These are phyloP conservation scores for Tetrahymena borealis DNA, from an alignment of 73 alveolate species.

Conservation along the genomic window DNA sequence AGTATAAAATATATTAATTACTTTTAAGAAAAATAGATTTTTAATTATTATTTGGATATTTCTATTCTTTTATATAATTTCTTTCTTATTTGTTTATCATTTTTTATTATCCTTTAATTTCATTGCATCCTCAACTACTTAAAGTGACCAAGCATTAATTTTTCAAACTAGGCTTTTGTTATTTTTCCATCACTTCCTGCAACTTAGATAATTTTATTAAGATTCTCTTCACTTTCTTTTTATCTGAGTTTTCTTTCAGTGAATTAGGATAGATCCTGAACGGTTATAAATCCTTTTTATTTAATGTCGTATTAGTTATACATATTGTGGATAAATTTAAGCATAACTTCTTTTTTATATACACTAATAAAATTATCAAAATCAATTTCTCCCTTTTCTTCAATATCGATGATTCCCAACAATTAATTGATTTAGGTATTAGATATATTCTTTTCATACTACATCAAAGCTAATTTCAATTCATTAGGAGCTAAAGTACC, in stretches of 20 bases:
- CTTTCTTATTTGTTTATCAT: too few relatives aligned
- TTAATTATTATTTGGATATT: too few relatives aligned
- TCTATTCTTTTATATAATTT: too few relatives aligned
- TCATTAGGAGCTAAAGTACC: not conserved
- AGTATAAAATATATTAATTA: too few relatives aligned
- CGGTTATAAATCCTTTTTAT: not conserved
- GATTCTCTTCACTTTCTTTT: not conserved
- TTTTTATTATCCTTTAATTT: too few relatives aligned
- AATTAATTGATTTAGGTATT: not conserved
- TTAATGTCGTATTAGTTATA: not conserved
- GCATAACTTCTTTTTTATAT: not conserved
- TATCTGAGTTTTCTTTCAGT: not conserved
- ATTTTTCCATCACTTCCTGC: not conserved
- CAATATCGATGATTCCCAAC: not conserved
- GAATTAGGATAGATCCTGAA: not conserved
- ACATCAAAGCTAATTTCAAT: not conserved
- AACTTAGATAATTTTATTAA: not conserved
- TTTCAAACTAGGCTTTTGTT: not conserved
- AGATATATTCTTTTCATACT: not conserved
- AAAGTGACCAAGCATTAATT: not conserved
- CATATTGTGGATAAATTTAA: not conserved
- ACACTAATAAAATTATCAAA: not conserved
- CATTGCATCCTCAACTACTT: not conserved
- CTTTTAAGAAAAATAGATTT: too few relatives aligned
- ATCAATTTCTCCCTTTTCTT: not conserved